A percentile compares a stretch with the other conserved stretches of the same genome.
Conservation (phyloP, 2,329 filamentous ascomycete genomes). For the Botryotinia calthae region DNA sequence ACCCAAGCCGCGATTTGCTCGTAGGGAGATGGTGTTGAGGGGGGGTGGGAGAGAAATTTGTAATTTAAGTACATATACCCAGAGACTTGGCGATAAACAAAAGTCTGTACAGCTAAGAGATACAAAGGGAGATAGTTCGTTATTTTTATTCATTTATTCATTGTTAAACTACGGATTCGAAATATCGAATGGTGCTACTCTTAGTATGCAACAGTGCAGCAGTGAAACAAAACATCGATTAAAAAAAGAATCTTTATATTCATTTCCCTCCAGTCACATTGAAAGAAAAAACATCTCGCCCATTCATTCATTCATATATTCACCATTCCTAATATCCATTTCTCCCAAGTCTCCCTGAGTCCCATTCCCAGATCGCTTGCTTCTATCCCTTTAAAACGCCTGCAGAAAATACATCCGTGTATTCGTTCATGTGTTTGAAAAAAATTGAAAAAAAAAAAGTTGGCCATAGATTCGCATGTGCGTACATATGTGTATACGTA, state of each 20-base stretch:
- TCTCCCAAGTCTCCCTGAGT: not conserved
- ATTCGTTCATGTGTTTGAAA: too few species aligned
- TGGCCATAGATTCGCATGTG: too few species aligned
- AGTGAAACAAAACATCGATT: not conserved
- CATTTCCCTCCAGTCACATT: not conserved
- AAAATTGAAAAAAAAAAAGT: too few species aligned
- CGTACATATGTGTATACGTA: too few species aligned
- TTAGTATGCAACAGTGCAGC: not conserved
- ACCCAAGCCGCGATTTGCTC: not conserved
- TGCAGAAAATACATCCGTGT: not conserved
- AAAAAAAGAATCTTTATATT: not conserved
- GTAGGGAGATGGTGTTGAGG: not conserved
- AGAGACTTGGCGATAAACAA: not conserved
- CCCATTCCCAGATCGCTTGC: not conserved
- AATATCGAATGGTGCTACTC: not conserved
- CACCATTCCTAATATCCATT: not conserved
- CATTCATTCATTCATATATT: not conserved
- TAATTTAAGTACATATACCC: slow-evolving; percentile 6
- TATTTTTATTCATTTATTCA: not conserved
- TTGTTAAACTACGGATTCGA: not conserved
- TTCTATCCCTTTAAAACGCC: not conserved
- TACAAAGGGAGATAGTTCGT: not conserved
- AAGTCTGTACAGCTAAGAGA: not conserved
- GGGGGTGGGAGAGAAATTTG: not conserved
- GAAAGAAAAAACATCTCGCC: not conserved